Evolutionary conservation across 1,284 basidiomycete species (phyloP).

Genomic region (Ustilago loliicola): DNA sequence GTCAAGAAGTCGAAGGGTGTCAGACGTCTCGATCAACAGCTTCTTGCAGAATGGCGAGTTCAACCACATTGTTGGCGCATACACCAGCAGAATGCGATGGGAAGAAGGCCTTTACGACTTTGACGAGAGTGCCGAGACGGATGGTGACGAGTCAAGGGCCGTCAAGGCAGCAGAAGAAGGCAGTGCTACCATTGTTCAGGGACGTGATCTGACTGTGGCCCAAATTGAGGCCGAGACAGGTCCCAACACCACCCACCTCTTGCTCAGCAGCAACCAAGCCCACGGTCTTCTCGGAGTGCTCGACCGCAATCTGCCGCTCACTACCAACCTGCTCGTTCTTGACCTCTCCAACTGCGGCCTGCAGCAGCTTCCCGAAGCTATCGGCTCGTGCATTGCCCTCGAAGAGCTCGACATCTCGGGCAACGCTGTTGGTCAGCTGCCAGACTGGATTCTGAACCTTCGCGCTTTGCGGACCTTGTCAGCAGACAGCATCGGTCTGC

Average conservation of each 20-base stretch:
- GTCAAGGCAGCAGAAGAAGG: constrained; percentile 53
- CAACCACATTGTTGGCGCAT: constrained; percentile 45
- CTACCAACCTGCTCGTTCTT: constrained; percentile 59
- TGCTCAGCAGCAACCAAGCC: constrained; percentile 40
- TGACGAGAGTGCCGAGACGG: constrained; percentile 44
- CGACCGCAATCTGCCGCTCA: constrained; percentile 42
- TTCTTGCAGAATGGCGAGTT: constrained; percentile 48
- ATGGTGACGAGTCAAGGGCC: constrained; percentile 45
- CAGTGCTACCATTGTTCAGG: constrained; percentile 49
- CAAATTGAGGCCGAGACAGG: constrained; percentile 48
- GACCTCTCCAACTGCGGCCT: constrained; percentile 79
- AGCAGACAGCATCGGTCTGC: constrained; percentile 86
- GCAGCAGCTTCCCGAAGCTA: constrained; percentile 81
- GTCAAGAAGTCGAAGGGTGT: constrained; percentile 21
- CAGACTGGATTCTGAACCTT: constrained; percentile 80
- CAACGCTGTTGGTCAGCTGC: constrained; percentile 78
- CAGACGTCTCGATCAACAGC: constrained; percentile 47
- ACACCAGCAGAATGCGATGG: constrained; percentile 42
- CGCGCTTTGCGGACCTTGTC: constrained; percentile 85
- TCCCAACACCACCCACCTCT: constrained; percentile 50
- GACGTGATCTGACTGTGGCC: constrained; percentile 27
- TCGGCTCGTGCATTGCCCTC: constrained; percentile 81
- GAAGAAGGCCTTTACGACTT: constrained; percentile 53
- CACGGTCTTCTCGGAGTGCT: constrained; percentile 34
- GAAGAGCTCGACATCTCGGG: constrained; percentile 94